Evolutionary conservation across 2,329 filamentous ascomycete genomes (phyloP).

Genomic region (Monilinia fructigena): DNA sequence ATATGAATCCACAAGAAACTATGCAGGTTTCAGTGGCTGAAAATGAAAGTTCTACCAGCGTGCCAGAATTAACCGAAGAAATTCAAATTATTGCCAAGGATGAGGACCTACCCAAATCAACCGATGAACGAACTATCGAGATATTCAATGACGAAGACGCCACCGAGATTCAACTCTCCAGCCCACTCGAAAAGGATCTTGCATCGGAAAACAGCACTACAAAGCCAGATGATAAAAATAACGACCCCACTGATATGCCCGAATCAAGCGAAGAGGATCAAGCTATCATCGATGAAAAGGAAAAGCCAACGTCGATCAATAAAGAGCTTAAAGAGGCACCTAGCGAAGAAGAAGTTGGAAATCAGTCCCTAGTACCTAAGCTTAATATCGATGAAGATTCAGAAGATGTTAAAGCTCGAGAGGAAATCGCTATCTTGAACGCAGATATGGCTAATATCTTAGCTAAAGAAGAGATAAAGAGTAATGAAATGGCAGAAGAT

Average conservation of each 20-base stretch:
- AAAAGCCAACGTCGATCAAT: neutral
- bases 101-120: neutral
- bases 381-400: neutral
- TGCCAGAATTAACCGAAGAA: neutral
- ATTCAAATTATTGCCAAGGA: neutral
- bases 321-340: neutral
- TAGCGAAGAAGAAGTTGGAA: neutral
- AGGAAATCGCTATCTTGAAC: slow-evolving; percentile 7
- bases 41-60: neutral
- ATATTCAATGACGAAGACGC: neutral
- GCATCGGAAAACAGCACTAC: rapidly evolving
- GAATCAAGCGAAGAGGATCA: neutral
- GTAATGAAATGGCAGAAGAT: neutral
- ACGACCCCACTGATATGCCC: neutral
- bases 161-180: rapidly evolving
- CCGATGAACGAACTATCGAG: neutral
- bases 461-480: neutral
- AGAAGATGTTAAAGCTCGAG: slow-evolving; percentile 6
- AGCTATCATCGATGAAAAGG: neutral
- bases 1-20: neutral
- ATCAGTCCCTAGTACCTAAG: neutral
- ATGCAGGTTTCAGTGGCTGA: neutral
- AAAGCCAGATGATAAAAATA: neutral
- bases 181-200: rapidly evolving
- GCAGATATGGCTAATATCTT: slow-evolving; percentile 7